Evolutionary conservation across 2,329 filamentous ascomycete species (phyloP).

Genomic region (Pseudocercospora fuligena): DNA sequence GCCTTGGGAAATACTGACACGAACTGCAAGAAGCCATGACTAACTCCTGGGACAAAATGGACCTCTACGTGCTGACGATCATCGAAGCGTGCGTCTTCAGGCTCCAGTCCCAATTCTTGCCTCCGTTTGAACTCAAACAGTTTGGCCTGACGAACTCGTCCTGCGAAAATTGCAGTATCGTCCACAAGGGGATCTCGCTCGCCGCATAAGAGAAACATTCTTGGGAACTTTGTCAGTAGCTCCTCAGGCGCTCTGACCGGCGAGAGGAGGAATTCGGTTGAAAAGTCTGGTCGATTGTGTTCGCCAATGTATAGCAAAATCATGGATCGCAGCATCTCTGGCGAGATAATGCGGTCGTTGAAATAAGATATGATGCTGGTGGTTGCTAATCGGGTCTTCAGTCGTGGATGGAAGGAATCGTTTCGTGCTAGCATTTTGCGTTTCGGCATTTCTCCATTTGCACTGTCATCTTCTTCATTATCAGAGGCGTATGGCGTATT

Average conservation of each 20-base stretch:
- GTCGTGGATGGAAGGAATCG: slow-evolving; percentile 12
- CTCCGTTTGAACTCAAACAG: slow-evolving; percentile 60
- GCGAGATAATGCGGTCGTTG: slow-evolving; percentile 90
- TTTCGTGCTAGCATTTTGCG: slow-evolving; percentile 12
- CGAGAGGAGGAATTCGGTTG: slow-evolving; percentile 85
- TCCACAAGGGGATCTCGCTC: slow-evolving; percentile 95
- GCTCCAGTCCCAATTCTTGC: slow-evolving; percentile 60
- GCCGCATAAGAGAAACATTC: slow-evolving; percentile 91
- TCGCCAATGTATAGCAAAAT: slow-evolving; percentile 97
- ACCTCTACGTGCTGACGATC: slow-evolving; percentile 73
- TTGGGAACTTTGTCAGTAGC: slow-evolving; percentile 84
- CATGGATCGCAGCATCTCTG: slow-evolving; percentile 99
- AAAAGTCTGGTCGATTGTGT: slow-evolving; percentile 90
- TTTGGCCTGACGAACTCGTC: slow-evolving; percentile 80
- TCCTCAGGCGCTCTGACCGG: slow-evolving; percentile 87
- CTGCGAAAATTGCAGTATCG: slow-evolving; percentile 95
- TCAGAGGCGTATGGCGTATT: slow-evolving; percentile 83
- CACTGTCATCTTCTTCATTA: slow-evolving; percentile 63
- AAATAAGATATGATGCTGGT: slow-evolving; percentile 99
- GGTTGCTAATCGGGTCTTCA: slow-evolving; percentile 79
- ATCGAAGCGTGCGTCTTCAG: slow-evolving; percentile 59
- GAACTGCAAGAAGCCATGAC: slow-evolving; percentile 93
- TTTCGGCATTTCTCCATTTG: slow-evolving; percentile 9
- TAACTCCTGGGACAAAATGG: slow-evolving; percentile 82
- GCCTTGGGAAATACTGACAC: slow-evolving; percentile 85